A percentile compares a stretch with the other conserved stretches of the same genome.
Conservation (phyloP, 768 basidiomycete species). For the Phanerochaete sordida region DNA sequence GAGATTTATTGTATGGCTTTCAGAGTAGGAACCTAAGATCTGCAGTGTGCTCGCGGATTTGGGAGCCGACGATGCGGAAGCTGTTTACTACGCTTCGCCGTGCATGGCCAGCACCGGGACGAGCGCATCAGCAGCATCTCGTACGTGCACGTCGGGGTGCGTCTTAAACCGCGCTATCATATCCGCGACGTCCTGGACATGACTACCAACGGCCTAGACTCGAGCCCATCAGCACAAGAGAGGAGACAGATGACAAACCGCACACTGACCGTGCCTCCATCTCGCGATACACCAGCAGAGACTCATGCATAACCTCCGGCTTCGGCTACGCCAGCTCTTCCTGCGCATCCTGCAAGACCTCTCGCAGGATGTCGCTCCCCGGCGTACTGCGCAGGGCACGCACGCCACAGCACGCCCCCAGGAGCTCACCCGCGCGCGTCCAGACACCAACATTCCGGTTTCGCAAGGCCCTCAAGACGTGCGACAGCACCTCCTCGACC, state of each 20-base stretch:
- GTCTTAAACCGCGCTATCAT: conserved; percentile 85
- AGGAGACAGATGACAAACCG: neutral
- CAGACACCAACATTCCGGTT: conserved; percentile 88
- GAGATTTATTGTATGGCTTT: too few species aligned
- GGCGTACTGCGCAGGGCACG: conserved; percentile 69
- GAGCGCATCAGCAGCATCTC: conserved; percentile 92
- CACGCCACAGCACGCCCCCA: conserved; percentile 92
- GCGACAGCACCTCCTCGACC: conserved; percentile 85
- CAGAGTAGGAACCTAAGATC: too few species aligned
- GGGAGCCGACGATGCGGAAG: too few species aligned
- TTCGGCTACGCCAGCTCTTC: conserved; percentile 67
- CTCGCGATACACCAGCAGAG: conserved; percentile 86
- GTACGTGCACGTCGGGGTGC: conserved; percentile 82
- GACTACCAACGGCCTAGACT: conserved; percentile 84
- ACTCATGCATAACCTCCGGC: conserved; percentile 91
- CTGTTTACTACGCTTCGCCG: too few species aligned
- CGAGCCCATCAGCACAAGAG: neutral
- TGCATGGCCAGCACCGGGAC: conserved; percentile 94
- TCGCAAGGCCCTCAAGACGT: conserved; percentile 85
- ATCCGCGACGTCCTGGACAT: conserved; percentile 83
- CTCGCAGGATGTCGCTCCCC: conserved; percentile 61
- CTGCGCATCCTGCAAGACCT: conserved; percentile 89
- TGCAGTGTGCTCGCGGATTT: too few species aligned
- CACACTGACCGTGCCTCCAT: conserved; percentile 84
- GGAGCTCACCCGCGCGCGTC: conserved; percentile 88